These are phyloP conservation scores for Saccharomycopsis synnaedendra DNA, from an alignment of 805 yeast species.

Conservation along the genomic window DNA sequence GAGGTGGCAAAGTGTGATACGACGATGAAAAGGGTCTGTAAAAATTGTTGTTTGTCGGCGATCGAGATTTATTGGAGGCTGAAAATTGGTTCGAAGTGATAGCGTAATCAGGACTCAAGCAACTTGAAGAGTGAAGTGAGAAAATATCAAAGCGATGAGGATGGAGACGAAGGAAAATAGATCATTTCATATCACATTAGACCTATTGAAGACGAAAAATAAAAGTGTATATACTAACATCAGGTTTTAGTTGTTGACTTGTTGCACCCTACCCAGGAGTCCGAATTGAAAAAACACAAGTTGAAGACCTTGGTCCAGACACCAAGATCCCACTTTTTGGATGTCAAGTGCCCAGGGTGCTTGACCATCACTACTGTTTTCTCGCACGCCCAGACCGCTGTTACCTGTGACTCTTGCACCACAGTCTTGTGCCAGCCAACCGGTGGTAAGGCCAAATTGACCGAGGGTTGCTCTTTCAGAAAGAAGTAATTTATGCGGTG, in stretches of 20 bases:
- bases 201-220: neutral
- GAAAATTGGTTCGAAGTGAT: too few species aligned
- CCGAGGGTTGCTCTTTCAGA: constrained; percentile 99
- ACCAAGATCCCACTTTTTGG: constrained; percentile 99
- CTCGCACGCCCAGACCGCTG: constrained; percentile 99
- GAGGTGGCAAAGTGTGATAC: neutral
- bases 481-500: constrained; percentile 58
- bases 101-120: too few species aligned
- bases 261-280: constrained; percentile 93
- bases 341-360: constrained; percentile 99
- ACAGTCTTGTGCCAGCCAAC: constrained; percentile 98
- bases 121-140: too few species aligned
- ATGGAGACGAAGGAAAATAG: too few species aligned
- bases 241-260: constrained; percentile 98
- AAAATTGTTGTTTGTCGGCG: too few species aligned
- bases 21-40: too few species aligned
- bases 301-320: constrained; percentile 93
- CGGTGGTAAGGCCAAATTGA: constrained; percentile 99
- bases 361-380: constrained; percentile 97
- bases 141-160: too few species aligned
- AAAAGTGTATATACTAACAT: neutral
- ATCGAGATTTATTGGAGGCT: too few species aligned
- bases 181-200: too few species aligned
- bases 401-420: constrained; percentile 97
- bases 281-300: constrained; percentile 96